These are phyloP conservation scores for Mallotus repandus DNA, from an alignment of 441 rosid species.

Conservation along the genomic window DNA sequence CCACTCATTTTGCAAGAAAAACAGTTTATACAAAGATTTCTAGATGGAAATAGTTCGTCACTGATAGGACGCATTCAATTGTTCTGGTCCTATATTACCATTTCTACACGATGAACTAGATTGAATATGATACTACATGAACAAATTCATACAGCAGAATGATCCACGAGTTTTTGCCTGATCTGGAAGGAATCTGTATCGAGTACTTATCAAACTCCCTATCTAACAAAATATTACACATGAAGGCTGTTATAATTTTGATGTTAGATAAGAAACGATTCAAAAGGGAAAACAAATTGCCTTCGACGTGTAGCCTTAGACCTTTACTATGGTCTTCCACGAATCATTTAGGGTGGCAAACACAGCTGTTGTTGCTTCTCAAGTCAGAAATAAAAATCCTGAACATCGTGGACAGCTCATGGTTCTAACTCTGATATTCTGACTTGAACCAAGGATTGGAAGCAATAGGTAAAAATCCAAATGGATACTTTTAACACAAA, in stretches of 20 bases:
- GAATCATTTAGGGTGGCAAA: constrained; percentile 23
- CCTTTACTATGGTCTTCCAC: constrained; percentile 16
- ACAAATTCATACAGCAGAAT: constrained; percentile 37
- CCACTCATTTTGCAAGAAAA: not conserved
- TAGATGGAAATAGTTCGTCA: not conserved
- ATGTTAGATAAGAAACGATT: constrained; percentile 35
- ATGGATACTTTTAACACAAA: constrained; percentile 22
- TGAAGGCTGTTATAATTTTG: constrained; percentile 27
- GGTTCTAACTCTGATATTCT: constrained; percentile 29
- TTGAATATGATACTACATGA: constrained; percentile 28
- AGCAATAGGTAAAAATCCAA: constrained; percentile 23
- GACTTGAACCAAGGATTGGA: constrained; percentile 24
- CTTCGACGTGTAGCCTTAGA: constrained; percentile 26
- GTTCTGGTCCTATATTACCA: constrained; percentile 26
- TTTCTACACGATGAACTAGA: constrained; percentile 27
- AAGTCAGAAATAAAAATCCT: constrained; percentile 27
- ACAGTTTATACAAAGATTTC: not conserved
- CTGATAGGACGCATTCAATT: not conserved
- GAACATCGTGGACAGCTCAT: constrained; percentile 20
- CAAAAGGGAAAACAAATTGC: constrained; percentile 29
- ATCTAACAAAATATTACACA: constrained; percentile 33
- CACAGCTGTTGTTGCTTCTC: constrained; percentile 23
- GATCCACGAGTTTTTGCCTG: constrained; percentile 25
- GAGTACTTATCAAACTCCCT: constrained; percentile 26
- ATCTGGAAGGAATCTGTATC: constrained; percentile 20